Evolutionary conservation across 495 filamentous ascomycete species (phyloP).

Genomic region (Cercophora samala): DNA sequence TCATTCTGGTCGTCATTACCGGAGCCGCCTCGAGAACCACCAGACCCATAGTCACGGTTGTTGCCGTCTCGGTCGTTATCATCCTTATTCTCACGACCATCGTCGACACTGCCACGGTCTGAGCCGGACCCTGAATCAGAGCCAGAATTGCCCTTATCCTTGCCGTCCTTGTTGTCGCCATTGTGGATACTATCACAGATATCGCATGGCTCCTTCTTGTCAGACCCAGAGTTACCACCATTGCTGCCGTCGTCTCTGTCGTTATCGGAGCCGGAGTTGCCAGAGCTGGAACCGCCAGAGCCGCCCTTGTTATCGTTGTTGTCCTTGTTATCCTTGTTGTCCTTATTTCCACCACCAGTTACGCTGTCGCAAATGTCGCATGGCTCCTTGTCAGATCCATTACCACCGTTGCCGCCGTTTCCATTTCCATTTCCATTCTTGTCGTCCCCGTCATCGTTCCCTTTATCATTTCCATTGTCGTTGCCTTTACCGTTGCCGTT

Average conservation of each 20-base stretch:
- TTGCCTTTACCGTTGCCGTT: constrained; percentile 1
- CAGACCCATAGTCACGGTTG: neutral
- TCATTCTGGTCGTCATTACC: neutral
- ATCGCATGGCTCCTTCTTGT: neutral
- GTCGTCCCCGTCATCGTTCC: neutral
- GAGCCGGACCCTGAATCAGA: neutral
- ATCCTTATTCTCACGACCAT: constrained; percentile 4
- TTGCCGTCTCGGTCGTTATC: neutral
- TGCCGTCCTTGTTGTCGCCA: neutral
- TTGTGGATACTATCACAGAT: neutral
- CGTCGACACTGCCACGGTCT: neutral
- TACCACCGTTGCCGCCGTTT: neutral
- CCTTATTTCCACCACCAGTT: neutral
- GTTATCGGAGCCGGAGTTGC: neutral
- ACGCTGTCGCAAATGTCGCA: neutral
- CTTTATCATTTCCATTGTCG: constrained; percentile 7
- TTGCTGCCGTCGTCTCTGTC: neutral
- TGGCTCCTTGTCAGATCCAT: neutral
- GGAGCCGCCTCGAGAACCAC: neutral
- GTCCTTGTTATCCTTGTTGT: constrained; percentile 3
- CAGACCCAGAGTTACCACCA: neutral
- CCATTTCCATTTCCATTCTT: neutral
- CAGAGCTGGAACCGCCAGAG: constrained; percentile 1
- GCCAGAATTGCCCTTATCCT: no score
- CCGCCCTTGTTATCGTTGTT: neutral